A percentile compares a stretch with the other conserved stretches of the same genome.
Evolutionary conservation across 805 yeast species (phyloP).

Genomic region (Teunomyces barrocoloradensis): DNA sequence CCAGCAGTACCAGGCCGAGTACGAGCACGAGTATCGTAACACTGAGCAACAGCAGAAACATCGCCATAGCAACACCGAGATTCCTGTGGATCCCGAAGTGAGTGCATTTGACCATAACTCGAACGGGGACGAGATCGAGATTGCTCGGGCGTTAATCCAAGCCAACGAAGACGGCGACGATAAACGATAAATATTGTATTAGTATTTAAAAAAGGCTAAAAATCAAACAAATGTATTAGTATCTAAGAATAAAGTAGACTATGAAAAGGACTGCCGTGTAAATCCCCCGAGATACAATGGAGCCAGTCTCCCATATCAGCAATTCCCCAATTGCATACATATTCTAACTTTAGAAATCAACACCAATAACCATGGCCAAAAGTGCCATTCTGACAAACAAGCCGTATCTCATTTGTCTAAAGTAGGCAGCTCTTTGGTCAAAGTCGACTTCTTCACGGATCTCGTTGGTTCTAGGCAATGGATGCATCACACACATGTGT

Average conservation of each 20-base stretch:
- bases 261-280: not conserved
- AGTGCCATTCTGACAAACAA: conserved; percentile 98
- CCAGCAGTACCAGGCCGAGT: conserved; percentile 15
- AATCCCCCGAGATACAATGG: conserved; percentile 2
- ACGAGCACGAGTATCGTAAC: conserved; percentile 11
- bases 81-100: conserved; percentile 62
- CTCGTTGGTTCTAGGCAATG: conserved; percentile 95
- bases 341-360: conserved; percentile 54
- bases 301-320: not conserved
- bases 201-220: not conserved
- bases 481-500: conserved; percentile 99
- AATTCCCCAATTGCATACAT: conserved; percentile 18
- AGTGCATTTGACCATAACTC: conserved; percentile 39
- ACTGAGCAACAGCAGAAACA: conserved; percentile 9
- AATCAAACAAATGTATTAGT: not conserved
- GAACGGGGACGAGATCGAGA: conserved; percentile 57
- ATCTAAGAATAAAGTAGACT: not conserved
- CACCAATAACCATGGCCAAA: conserved; percentile 96
- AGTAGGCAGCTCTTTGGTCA: conserved; percentile 98
- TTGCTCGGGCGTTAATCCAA: conserved; percentile 64
- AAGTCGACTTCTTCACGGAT: conserved; percentile 98
- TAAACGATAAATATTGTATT: not conserved
- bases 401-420: conserved; percentile 99
- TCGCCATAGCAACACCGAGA: conserved; percentile 21
- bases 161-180: conserved; percentile 44